Evolutionary conservation across 192 early-diverging fungal genomes (phyloP).

Genomic region (Coemansia interrupta): DNA sequence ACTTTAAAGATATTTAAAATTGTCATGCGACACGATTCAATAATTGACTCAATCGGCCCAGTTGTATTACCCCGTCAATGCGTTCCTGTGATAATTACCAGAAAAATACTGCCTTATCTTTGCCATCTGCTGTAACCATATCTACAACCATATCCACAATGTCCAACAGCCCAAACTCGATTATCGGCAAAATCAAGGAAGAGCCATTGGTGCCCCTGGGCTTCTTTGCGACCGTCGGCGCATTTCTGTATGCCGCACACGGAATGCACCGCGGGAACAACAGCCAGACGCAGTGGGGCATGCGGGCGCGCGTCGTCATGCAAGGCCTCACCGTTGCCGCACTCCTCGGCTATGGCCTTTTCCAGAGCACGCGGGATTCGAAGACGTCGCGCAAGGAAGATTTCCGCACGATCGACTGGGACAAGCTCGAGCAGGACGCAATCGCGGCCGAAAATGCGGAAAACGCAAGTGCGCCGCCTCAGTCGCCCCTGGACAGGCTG

Average conservation of each 20-base stretch:
- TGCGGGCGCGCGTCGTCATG: conserved; percentile 42
- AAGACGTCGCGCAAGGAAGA: conserved; percentile 9
- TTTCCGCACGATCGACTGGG: conserved; percentile 42
- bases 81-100: background rate
- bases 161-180: conserved; percentile 10
- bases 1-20: too few relatives aligned
- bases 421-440: conserved; percentile 33
- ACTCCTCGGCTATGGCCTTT: conserved; percentile 29
- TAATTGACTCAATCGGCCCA: too few relatives aligned
- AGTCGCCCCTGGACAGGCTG: conserved; percentile 10
- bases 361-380: background rate
- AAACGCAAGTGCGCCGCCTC: background rate
- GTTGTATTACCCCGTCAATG: background rate
- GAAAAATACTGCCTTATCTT: background rate
- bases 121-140: background rate
- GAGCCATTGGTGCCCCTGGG: conserved; percentile 44
- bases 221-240: conserved; percentile 27
- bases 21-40: too few relatives aligned
- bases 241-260: conserved; percentile 36
- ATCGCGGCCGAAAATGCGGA: conserved; percentile 18
- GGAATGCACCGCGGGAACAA: conserved; percentile 26
- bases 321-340: conserved; percentile 42
- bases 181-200: conserved; percentile 27
- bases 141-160: conserved; percentile 6
- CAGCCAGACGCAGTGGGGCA: conserved; percentile 33